Base-by-base conservation (phyloP, 1,139 yeast species). In the Geotrichum australiense region DNA sequence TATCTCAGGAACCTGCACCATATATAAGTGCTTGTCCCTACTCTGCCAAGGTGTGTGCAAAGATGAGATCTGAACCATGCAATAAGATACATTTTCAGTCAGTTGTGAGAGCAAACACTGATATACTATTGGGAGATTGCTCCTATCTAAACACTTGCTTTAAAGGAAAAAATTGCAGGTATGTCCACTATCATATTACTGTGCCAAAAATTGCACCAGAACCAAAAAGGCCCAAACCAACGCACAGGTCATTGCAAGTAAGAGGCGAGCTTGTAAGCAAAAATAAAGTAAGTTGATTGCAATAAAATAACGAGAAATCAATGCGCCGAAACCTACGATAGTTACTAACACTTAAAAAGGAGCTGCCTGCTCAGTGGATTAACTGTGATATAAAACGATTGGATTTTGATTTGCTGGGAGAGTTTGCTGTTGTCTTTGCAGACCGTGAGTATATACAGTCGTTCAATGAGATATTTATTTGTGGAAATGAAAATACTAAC, bases 101-200 rank as follows among this genome's bases (percentile, higher is more conserved):
- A 1, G 47, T 59, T 8, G 39, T 61, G 11, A 45, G 55, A 28
- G 30, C 50, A 16, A 73, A 70, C 43, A 78, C 96, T 0, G 96
- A 89, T 54, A 45, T 62, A 1, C 63, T 69, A 18, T 61, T 85
- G n/a, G 97, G 96, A 0, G 96, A 89, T 59, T 89, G 97, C 56
- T 87, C 96, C 3, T 89, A 89, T 56, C 69, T 89, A 49, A 96
- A 89, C 58, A 87, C 96, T 1, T 89, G 97, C 55, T 95, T 85
- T 62, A 86, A 87, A 60, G 74, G 83, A 61, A 78, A 75, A 50
- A 68, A 77, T 3, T 89, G 96, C 61, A 69, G 94, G 23, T 89
- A 83, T 58, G 69, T 85, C 34, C 97, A 89, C 62, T 89, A 87
- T 59, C 69, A 72, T 47, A 81, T 55, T 54, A 66, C 54, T 47